Base-by-base conservation (phyloP, 768 basidiomycete genomes). In the Boletales sp. region DNA sequence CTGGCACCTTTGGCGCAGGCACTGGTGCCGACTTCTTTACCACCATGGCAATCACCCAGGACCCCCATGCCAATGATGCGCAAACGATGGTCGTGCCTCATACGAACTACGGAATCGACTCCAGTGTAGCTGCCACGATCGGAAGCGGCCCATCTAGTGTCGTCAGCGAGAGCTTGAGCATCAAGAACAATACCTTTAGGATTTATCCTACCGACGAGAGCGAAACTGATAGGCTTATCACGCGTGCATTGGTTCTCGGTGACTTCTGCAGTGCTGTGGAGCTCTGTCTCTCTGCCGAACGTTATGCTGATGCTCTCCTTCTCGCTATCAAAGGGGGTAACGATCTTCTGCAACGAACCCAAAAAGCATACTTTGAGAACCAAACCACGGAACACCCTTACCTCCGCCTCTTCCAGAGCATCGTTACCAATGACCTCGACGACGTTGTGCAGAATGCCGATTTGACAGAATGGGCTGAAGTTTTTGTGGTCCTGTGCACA, bases 401-500 rank as follows among this genome's bases (percentile, higher is more conserved):
- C 68, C 81, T 98, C 19, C 88, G 97, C 35, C 79, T 99, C 11
- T 91, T 94, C 81, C 92, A 97, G 64, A 90, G 87, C 12, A 89
- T 99, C 57, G 90, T 95, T 51, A 87, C 87, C 34, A 84, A 93
- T 60, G 97, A 98, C 62, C 81, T 98, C 8, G 78, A 81, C 17
- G 97, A 97, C 65, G 84, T 98, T 44, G 94, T 97, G 9, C 94
- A 97, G 67, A 97, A 97, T 59, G 95, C 94, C 19, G 94, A 98
- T 58, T 66, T 98, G 44, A 75, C 82, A 37, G 94, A 99, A 65
- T 98, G 95, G 95, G 83, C 87, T 51, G 95, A 97, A 68, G 90
- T 94, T 45, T 97, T 98, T 57, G 94, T 95, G 34, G 90, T 99
- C 12, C 67, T 97, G 10, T 97, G 94, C 73, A 97, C 95, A 0